Percentiles rank a stretch among this genome's conserved stretches.
Conservation (phyloP, 805 yeast species). For the Isabelozyma pseudorhagii region DNA sequence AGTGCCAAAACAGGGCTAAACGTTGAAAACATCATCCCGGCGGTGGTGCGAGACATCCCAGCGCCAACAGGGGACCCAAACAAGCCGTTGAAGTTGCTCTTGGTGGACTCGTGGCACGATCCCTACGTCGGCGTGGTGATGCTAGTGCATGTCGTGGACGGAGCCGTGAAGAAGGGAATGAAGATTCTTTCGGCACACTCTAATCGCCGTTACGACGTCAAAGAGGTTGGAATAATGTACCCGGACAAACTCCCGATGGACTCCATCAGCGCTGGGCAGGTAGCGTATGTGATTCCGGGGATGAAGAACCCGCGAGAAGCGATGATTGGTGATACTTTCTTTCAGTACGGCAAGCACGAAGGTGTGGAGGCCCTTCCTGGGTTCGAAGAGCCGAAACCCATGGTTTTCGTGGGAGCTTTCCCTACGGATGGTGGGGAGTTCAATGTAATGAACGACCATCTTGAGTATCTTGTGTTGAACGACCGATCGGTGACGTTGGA, state of each 20-base stretch:
- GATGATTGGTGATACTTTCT: constrained; percentile 85
- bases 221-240: constrained; percentile 93
- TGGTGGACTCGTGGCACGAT: constrained; percentile 98
- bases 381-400: constrained; percentile 94
- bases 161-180: constrained; percentile 69
- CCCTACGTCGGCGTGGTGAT: constrained; percentile 87
- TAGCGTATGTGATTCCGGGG: constrained; percentile 92
- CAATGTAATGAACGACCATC: constrained; percentile 82
- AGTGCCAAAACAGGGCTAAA: constrained; percentile 90
- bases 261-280: constrained; percentile 80
- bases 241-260: constrained; percentile 77
- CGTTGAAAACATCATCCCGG: constrained; percentile 76
- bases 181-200: constrained; percentile 78
- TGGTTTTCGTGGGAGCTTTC: constrained; percentile 98
- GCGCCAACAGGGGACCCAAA: constrained; percentile 59
- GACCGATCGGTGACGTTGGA: constrained; percentile 89
- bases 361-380: constrained; percentile 82
- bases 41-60: constrained; percentile 78
- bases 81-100: constrained; percentile 63
- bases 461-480: constrained; percentile 82
- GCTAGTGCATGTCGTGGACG: constrained; percentile 83
- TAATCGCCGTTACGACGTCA: constrained; percentile 72
- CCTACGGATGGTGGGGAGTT: constrained; percentile 95
- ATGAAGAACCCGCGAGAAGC: constrained; percentile 88
- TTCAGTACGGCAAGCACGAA: constrained; percentile 52